phyloP scores from a whole-genome alignment of 768 basidiomycete species.

The Clitopilus passeckerianus region DNA sequence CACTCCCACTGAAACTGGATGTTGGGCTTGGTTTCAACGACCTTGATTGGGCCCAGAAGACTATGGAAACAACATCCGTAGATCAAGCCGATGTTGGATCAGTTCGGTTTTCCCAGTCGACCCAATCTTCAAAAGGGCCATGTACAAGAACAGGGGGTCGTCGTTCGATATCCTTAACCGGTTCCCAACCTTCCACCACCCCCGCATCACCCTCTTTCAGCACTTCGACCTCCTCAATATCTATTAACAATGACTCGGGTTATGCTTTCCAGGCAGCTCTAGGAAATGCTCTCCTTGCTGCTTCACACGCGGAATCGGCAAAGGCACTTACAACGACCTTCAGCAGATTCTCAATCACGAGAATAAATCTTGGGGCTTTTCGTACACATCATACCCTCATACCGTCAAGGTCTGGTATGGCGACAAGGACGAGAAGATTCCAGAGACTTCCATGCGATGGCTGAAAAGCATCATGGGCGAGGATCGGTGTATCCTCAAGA shows the following conservation, averaged over 20 bases:
- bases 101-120: slow-evolving; percentile 30
- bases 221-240: slow-evolving; percentile 29
- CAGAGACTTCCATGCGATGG: slow-evolving; percentile 87
- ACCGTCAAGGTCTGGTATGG: slow-evolving; percentile 89
- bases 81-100: slow-evolving; percentile 13
- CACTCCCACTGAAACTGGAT: slow-evolving; percentile 49
- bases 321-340: slow-evolving; percentile 88
- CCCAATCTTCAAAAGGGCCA: slow-evolving; percentile 22
- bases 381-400: slow-evolving; percentile 75
- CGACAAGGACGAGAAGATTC: slow-evolving; percentile 89
- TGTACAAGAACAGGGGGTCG: slow-evolving; percentile 49
- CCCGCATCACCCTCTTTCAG: slow-evolving; percentile 51
- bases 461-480: slow-evolving; percentile 83
- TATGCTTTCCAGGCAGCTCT: slow-evolving; percentile 62
- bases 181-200: slow-evolving; percentile 26
- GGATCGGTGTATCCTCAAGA: slow-evolving; percentile 70
- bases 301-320: slow-evolving; percentile 92
- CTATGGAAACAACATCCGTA: slow-evolving; percentile 18
- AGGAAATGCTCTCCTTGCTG: slow-evolving; percentile 88
- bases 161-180: slow-evolving; percentile 70
- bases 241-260: slow-evolving; percentile 22
- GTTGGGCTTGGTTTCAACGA: slow-evolving; percentile 53
- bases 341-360: slow-evolving; percentile 90
- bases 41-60: slow-evolving; percentile 42
- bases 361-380: slow-evolving; percentile 86